Conservation (phyloP, 2,329 filamentous ascomycete species). For the Plectosphaerella cucumerina region DNA sequence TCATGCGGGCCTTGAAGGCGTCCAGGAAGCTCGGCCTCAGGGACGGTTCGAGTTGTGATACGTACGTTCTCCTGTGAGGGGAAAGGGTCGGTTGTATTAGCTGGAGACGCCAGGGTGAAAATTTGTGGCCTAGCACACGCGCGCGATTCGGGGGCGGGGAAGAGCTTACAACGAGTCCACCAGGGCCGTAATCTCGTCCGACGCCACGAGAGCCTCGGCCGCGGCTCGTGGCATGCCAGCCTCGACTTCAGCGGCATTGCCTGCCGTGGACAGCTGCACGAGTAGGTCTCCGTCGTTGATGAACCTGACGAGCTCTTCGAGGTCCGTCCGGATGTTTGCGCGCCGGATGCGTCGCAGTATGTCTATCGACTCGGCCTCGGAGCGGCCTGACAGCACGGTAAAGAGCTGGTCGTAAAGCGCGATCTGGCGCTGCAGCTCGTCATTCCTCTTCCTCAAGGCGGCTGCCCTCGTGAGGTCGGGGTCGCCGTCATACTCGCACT, state of each 20-base stretch:
- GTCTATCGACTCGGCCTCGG: conserved; percentile 11
- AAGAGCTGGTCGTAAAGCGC: conserved; percentile 11
- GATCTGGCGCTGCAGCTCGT: conserved; percentile 9
- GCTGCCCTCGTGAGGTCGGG: conserved; percentile 12
- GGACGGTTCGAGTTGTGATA: conserved; percentile 7
- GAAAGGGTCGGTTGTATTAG: not conserved
- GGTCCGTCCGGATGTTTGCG: conserved; percentile 6
- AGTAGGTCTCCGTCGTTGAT: conserved; percentile 12
- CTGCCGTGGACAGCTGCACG: not conserved
- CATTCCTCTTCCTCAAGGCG: conserved; percentile 10
- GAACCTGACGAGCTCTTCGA: conserved; percentile 10
- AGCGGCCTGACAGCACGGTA: conserved; percentile 6
- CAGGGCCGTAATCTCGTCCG: conserved; percentile 6
- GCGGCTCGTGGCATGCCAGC: not conserved
- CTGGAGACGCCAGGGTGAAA: not conserved
- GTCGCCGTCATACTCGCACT: conserved; percentile 13
- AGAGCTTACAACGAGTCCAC: conserved; percentile 7
- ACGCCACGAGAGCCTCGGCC: not conserved
- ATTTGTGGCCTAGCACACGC: not conserved
- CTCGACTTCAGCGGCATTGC: not conserved
- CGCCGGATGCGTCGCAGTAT: conserved; percentile 11
- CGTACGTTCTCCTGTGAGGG: conserved; percentile 3
- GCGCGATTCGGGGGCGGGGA: not conserved
- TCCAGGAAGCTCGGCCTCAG: conserved; percentile 2
- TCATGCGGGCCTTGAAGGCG: conserved; percentile 6